A percentile compares a stretch with the other conserved stretches of the same genome.
phyloP scores from a whole-genome alignment of 805 yeast genomes.

The Suhomyces sp. region DNA sequence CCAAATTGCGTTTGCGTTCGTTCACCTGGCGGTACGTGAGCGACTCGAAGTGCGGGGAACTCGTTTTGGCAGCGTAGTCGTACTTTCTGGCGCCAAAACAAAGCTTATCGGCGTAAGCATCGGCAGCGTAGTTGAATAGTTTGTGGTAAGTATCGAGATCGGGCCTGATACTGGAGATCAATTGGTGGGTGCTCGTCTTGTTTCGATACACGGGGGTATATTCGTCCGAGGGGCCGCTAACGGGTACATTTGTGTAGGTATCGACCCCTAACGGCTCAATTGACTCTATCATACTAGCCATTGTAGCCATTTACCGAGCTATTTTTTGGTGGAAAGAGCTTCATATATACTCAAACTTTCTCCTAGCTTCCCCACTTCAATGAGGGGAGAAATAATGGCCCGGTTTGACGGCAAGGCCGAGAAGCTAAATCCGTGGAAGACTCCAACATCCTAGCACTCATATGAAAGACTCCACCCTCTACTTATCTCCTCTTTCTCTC shows the following conservation, averaged over 20 bases:
- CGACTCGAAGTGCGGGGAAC: slow-evolving; percentile 37
- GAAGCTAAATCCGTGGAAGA: neutral
- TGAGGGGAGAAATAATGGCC: too few species aligned
- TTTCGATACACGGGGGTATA: slow-evolving; percentile 11
- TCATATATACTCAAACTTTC: too few species aligned
- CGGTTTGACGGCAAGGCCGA: too few species aligned
- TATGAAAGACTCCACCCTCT: neutral
- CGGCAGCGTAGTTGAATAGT: slow-evolving; percentile 26
- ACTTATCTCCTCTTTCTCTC: slow-evolving; percentile 55
- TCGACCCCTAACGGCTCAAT: neutral
- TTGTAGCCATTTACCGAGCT: neutral
- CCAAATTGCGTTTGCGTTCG: slow-evolving; percentile 44
- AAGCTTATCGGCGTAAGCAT: slow-evolving; percentile 21
- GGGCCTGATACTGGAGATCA: slow-evolving; percentile 24
- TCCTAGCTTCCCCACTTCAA: too few species aligned
- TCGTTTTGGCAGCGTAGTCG: slow-evolving; percentile 26
- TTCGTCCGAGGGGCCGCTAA: neutral
- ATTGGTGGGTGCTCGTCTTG: slow-evolving; percentile 7
- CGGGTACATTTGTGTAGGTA: neutral
- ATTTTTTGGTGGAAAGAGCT: too few species aligned
- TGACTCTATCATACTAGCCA: neutral
- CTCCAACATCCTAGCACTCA: too few species aligned
- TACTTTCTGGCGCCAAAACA: slow-evolving; percentile 39
- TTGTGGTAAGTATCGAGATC: slow-evolving; percentile 37
- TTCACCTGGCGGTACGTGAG: slow-evolving; percentile 42